Percentiles rank a stretch among this genome's conserved stretches.
These are phyloP conservation scores for Quercus agrifolia DNA, from an alignment of 306 rosid genomes.

Conservation along the genomic window DNA sequence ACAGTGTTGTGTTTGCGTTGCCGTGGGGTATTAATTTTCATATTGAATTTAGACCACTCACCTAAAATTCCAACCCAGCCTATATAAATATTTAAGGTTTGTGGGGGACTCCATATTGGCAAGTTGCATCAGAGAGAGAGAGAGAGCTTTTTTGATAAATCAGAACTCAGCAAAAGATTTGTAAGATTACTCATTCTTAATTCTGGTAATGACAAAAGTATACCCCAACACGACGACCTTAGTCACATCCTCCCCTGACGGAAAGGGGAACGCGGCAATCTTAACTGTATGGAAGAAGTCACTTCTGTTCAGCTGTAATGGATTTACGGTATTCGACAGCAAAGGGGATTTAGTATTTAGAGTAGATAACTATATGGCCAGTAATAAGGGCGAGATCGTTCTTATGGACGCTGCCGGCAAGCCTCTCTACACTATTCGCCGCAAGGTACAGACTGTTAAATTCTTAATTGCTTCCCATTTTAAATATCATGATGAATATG, in stretches of 20 bases:
- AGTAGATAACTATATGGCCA: constrained; percentile 62
- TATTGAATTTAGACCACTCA: neutral
- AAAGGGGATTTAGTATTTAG: constrained; percentile 57
- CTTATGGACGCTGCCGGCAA: constrained; percentile 79
- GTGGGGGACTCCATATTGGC: neutral
- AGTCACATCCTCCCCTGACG: neutral
- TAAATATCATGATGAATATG: too few species aligned
- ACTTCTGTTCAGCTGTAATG: constrained; percentile 55
- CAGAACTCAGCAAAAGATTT: too few species aligned
- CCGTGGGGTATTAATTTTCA: neutral
- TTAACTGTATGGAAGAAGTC: constrained; percentile 87
- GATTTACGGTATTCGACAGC: constrained; percentile 69
- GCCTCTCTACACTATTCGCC: constrained; percentile 74
- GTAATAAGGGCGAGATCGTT: constrained; percentile 46
- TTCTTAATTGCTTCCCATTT: too few species aligned
- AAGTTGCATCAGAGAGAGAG: neutral
- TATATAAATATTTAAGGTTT: neutral
- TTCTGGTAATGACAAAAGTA: constrained; percentile 52
- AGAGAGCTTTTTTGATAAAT: too few species aligned
- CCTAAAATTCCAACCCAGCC: neutral
- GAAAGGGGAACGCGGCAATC: constrained; percentile 3
- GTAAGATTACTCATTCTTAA: neutral
- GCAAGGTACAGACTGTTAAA: constrained; percentile 32
- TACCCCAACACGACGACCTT: constrained; percentile 42
- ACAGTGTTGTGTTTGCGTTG: too few species aligned